A percentile compares a stretch with the other conserved stretches of the same genome.
These are phyloP conservation scores for Theileria sp. DNA, from an alignment of 169 alveolate genomes.

Conservation along the genomic window DNA sequence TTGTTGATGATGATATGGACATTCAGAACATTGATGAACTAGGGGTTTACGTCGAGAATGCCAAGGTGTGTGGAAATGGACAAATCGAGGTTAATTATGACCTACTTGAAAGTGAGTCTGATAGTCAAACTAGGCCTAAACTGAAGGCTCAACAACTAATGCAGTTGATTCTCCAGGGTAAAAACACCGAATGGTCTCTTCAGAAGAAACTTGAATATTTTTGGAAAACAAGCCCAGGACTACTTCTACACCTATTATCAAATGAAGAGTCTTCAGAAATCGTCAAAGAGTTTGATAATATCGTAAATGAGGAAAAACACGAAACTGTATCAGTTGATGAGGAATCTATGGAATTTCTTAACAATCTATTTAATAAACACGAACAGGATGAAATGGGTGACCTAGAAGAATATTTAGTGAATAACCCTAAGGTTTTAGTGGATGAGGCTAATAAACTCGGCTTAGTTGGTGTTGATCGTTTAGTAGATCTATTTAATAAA, in stretches of 20 bases:
- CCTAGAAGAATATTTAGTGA: constrained; percentile 24
- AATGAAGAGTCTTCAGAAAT: neutral
- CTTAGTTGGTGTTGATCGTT: constrained; percentile 47
- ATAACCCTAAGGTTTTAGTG: constrained; percentile 25
- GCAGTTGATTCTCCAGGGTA: constrained; percentile 60
- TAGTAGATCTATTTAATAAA: constrained; percentile 51
- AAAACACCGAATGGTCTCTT: constrained; percentile 46
- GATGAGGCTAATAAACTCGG: constrained; percentile 52
- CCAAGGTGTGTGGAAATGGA: constrained; percentile 59
- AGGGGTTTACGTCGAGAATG: constrained; percentile 61
- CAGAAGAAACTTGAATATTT: constrained; percentile 51
- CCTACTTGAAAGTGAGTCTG: constrained; percentile 11
- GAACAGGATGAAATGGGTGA: neutral
- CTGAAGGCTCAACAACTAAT: constrained; percentile 61
- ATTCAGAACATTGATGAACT: constrained; percentile 29
- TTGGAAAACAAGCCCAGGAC: constrained; percentile 52
- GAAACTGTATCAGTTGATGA: constrained; percentile 25
- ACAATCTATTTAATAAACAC: neutral
- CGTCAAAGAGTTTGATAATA: neutral
- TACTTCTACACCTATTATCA: constrained; percentile 29
- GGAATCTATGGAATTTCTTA: constrained; percentile 14
- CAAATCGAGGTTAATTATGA: constrained; percentile 63
- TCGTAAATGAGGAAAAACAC: constrained; percentile 15
- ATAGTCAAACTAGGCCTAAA: constrained; percentile 51
- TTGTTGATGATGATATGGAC: constrained; percentile 47